Percentiles rank a stretch among this genome's conserved stretches.
phyloP scores from a whole-genome alignment of 495 filamentous ascomycete genomes.

The Cetradonia linearis region DNA sequence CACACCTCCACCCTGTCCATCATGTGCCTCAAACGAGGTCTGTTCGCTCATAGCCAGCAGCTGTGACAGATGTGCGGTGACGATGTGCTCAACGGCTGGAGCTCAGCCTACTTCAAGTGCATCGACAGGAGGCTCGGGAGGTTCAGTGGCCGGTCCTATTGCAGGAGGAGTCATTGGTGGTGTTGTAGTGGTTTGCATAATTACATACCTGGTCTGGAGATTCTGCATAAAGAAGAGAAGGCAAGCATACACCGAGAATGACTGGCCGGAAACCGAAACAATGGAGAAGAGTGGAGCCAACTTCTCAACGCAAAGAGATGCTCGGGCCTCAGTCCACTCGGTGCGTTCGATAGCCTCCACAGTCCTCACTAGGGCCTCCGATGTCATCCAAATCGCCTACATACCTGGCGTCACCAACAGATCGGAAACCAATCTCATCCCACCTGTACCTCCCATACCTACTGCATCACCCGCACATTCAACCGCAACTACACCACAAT shows the following conservation, averaged over 20 bases:
- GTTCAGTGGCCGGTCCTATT: constrained; percentile 65
- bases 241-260: constrained; percentile 46
- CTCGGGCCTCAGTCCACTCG: constrained; percentile 73
- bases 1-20: constrained; percentile 40
- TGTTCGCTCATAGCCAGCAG: constrained; percentile 47
- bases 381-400: constrained; percentile 98
- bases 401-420: constrained; percentile 96
- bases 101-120: constrained; percentile 28
- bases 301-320: constrained; percentile 50
- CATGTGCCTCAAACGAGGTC: constrained; percentile 37
- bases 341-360: constrained; percentile 88
- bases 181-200: constrained; percentile 52
- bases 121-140: constrained; percentile 18
- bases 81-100: constrained; percentile 46
- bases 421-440: constrained; percentile 71
- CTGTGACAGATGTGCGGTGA: constrained; percentile 50
- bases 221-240: constrained; percentile 76
- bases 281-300: constrained; percentile 40
- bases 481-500: constrained; percentile 44
- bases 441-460: constrained; percentile 87
- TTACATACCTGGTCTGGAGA: constrained; percentile 75
- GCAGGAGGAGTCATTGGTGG: constrained; percentile 78
- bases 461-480: constrained; percentile 43
- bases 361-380: constrained; percentile 88
- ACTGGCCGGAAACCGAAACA: constrained; percentile 42